phyloP scores from a whole-genome alignment of 129 eudicot species.

The Escallonia herrerae region DNA sequence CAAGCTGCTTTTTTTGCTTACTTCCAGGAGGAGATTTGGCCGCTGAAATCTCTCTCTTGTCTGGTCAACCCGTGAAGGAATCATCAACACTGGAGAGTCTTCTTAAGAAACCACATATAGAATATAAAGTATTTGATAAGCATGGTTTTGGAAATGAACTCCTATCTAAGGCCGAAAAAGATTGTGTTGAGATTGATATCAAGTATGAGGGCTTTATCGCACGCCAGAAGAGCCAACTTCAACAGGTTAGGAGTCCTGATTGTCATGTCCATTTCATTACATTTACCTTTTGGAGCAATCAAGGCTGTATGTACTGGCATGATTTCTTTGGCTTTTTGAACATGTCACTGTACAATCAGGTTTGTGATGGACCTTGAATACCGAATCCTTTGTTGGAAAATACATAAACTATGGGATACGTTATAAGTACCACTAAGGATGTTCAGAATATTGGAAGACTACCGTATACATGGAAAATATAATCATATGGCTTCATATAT shows the following conservation, averaged over 20 bases:
- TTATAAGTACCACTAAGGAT: too few species aligned
- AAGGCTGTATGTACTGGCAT: too few species aligned
- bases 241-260: conserved; percentile 47
- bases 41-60: conserved; percentile 50
- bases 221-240: conserved; percentile 82
- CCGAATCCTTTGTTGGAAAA: too few species aligned
- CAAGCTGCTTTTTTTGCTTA: conserved; percentile 8
- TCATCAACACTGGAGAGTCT: conserved; percentile 75
- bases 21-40: conserved; percentile 70
- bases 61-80: conserved; percentile 80
- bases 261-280: conserved; percentile 1
- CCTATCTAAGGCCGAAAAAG: conserved; percentile 71
- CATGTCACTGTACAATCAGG: too few species aligned
- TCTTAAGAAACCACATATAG: conserved; percentile 87
- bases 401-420: too few species aligned
- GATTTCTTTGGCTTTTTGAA: too few species aligned
- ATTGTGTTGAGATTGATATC: conserved; percentile 88
- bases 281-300: not conserved
- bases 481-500: too few species aligned
- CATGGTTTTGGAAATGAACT: conserved; percentile 75
- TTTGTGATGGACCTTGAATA: too few species aligned
- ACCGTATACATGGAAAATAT: too few species aligned
- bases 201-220: conserved; percentile 89
- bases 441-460: too few species aligned
- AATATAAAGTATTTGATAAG: conserved; percentile 76